phyloP scores from a whole-genome alignment of 2,329 filamentous ascomycete genomes.

The Falciphora oryzae region DNA sequence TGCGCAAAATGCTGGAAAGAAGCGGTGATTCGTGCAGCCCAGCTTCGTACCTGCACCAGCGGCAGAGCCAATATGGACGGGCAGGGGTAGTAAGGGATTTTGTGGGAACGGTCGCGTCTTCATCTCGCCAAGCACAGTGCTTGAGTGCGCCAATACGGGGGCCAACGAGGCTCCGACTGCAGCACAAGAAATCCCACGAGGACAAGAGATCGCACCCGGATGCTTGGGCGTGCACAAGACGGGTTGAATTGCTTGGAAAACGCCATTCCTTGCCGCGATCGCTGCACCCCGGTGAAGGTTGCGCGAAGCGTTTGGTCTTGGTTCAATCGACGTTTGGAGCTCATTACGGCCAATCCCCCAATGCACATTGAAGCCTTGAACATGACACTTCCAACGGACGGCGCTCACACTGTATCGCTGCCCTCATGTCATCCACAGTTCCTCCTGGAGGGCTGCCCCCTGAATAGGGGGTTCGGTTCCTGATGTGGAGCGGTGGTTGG shows the following conservation, averaged over 20 bases:
- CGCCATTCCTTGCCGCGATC: neutral
- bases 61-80: neutral
- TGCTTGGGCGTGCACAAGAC: neutral
- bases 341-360: too few species aligned
- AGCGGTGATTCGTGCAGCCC: neutral
- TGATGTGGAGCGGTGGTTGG: neutral
- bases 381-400: too few species aligned
- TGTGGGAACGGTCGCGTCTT: neutral
- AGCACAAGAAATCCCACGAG: too few species aligned
- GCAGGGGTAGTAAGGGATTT: neutral
- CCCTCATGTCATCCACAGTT: neutral
- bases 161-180: too few species aligned
- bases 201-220: neutral
- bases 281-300: neutral
- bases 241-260: neutral
- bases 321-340: too few species aligned
- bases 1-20: neutral
- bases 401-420: neutral
- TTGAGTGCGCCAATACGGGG: neutral
- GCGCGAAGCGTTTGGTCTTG: too few species aligned
- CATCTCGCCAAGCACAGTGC: slow-evolving; percentile 1
- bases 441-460: neutral
- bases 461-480: neutral
- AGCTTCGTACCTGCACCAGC: neutral
- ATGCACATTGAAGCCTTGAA: too few species aligned